Evolutionary conservation across 2,329 filamentous ascomycete genomes (phyloP), one percentile per base, ranked within the genome.

Genomic region (Curvularia hawaiiensis): DNA sequence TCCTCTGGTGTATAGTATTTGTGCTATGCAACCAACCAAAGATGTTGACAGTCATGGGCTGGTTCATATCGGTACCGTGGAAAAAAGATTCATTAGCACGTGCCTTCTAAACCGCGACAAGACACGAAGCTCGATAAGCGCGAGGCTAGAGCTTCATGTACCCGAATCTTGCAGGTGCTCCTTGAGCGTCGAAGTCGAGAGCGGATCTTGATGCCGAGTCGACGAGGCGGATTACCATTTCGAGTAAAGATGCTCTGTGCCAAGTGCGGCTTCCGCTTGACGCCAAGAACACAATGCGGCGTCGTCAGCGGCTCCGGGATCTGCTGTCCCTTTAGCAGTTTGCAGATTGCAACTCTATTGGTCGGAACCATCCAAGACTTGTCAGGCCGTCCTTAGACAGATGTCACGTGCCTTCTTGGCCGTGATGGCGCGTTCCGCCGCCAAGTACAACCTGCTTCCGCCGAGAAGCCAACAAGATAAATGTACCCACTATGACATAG

Each of bases 401-500:
- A 30, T 16, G 46, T 50, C 54, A 62, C 49, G 56, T 56, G 51
- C 22, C 26, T 46, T 54, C 61, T 64, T 63, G 62, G 60, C 54
- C 31, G 40, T 39, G 41, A 50, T 40, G 24, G 47, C 43, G 38
- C 50, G 50, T 46, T 63, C 59, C 61, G 59, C 62, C 43, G 64
- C 66, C 65, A 68, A 67, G 63, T 52, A 35, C 28, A 50, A 56
- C 26, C 50, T 52, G 44, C 55, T 48, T 62, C 63, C 54, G 66
- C 66, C 66, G 65, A 54, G 50, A 58, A 54, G 52, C 52, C 59
- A 63, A 65, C 56, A 54, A 40, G 49, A 48, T 50, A 52, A 41
- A 49, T 22, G 40, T 61, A 55, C 59, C 67, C 69, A 66, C 67
- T 64, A 71, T 71, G 69, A 71, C 65, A 69, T 71, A 46, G 52